Base-by-base conservation (phyloP, 2,329 filamentous ascomycete species). In the Fusarium paranaense region DNA sequence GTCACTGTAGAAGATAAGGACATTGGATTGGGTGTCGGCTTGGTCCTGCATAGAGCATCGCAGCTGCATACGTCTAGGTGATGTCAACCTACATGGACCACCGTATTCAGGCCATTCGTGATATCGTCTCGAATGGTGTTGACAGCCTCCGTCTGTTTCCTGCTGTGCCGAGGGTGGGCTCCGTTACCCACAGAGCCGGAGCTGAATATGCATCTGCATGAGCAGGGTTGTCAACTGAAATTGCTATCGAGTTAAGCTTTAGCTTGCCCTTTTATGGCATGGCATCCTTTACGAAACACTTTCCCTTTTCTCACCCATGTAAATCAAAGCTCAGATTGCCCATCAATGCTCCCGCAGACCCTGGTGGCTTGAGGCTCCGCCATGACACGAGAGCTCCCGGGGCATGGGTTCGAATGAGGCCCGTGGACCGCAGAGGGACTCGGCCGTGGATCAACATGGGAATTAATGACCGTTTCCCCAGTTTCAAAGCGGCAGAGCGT, bases 191-290 rank as follows among this genome's bases (percentile, higher is more conserved):
- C 47, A 54, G 27, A 57, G 20, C 52, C 35, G 52, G 52, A 56
- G 20, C 52, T 57, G 11, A 14, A 57, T n/a, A 27, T 58, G 22
- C 56, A 37, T 58, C 20, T 37, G 22, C 33, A 57, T 18, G 33
- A 57, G 35, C 22, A 69, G 30, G 32, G 67, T 50, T 42, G 7
- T 10, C 37, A 32, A 45, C 47, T 72, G 69, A 25, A 61, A 18
- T 67, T 56, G 30, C 25, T 14, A 18, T 66, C 38, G 10, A 52
- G 37, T 47, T 22, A 27, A 25, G 61, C 32, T 35, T 25, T 25
- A 22, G 27, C 38, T 60, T 32, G 38, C 40, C 16, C 35, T 61
- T 25, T 47, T 33, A 22, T 47, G 10, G 38, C 14, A 47, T 61
- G 27, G 25, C n/a, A 30, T 33, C 33, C 45, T n/a, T 32, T 45